Evolutionary conservation across 2,329 filamentous ascomycete species (phyloP), one percentile per base, ranked within the genome.

Genomic region (Paraphoma sp.): DNA sequence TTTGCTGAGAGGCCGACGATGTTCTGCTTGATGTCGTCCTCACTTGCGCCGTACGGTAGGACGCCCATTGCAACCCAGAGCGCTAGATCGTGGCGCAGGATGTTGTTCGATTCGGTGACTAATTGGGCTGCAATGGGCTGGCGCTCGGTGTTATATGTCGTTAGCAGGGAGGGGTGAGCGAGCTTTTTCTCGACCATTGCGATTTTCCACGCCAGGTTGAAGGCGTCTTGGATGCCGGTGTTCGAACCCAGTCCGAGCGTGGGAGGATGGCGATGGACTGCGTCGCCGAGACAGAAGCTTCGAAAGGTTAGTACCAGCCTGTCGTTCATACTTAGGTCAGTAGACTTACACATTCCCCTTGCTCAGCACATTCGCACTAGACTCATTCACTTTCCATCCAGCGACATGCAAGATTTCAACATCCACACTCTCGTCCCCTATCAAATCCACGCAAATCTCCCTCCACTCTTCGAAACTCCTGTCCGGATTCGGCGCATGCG

Each of bases 121-220:
- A 67, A 40, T 12, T 63, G 48, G 9, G 55, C 51, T 7, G 42
- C 64, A 8, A 65, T 68, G 6, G 74, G 76, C 51, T 77, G 73
- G 17, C 76, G 73, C 48, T 78, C 76, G 16, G 45, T 44, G 30
- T 59, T 69, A 63, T 68, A 77, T 0, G 68, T 65, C 1, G 62
- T 48, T 3, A 78, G 68, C 2, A 78, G 60, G 0, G 33, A 55
- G 1, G 64, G 49, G 14, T 51, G 43, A 2, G 76, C 74, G 10
- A 60, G 45, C 9, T 67, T 70, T 42, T 67, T 56, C 11, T 72
- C 57, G 0, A 76, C 72, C 48, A 69, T 72, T 2, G 71, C 69
- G 2, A 78, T 48, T 55, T 78, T 79, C 74, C 74, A 78, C 14
- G 75, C 70, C 4, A 78, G 65, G 46, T 78, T 78, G 65, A 67